These are phyloP conservation scores for Ambrosiella beaveri DNA, from an alignment of 2,329 filamentous ascomycete species.

Conservation along the genomic window DNA sequence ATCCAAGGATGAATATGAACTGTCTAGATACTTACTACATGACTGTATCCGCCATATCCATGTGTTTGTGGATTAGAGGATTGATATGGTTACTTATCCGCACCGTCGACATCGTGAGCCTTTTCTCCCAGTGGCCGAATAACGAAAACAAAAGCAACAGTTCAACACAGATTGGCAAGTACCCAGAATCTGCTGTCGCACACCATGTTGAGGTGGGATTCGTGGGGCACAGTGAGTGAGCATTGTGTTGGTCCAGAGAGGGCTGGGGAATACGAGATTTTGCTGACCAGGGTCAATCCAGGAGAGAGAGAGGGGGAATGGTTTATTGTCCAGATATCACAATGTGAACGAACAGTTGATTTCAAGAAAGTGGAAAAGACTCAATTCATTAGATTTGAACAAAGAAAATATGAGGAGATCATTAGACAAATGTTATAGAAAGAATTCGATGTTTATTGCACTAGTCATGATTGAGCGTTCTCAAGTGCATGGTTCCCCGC, in stretches of 20 bases:
- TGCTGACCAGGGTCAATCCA: slow-evolving; percentile 4
- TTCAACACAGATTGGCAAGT: neutral
- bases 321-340: neutral
- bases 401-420: too few relatives aligned
- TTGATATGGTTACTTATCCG: neutral
- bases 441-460: too few relatives aligned
- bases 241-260: slow-evolving; percentile 5
- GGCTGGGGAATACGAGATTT: slow-evolving; percentile 12
- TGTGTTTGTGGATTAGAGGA: too few relatives aligned
- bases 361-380: too few relatives aligned
- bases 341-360: neutral
- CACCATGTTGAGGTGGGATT: neutral
- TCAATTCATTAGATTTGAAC: too few relatives aligned
- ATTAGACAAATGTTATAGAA: too few relatives aligned
- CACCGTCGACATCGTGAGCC: neutral
- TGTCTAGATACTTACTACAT: too few relatives aligned
- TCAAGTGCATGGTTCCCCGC: too few relatives aligned
- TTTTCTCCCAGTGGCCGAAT: neutral
- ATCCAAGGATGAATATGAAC: too few relatives aligned
- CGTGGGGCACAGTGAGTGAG: neutral
- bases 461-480: too few relatives aligned
- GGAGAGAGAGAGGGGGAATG: neutral
- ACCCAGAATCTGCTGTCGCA: neutral
- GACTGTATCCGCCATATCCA: too few relatives aligned
- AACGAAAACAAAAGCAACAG: neutral